Evolutionary conservation across 1,284 basidiomycete genomes (phyloP).

Genomic region (Moniliella sp.): DNA sequence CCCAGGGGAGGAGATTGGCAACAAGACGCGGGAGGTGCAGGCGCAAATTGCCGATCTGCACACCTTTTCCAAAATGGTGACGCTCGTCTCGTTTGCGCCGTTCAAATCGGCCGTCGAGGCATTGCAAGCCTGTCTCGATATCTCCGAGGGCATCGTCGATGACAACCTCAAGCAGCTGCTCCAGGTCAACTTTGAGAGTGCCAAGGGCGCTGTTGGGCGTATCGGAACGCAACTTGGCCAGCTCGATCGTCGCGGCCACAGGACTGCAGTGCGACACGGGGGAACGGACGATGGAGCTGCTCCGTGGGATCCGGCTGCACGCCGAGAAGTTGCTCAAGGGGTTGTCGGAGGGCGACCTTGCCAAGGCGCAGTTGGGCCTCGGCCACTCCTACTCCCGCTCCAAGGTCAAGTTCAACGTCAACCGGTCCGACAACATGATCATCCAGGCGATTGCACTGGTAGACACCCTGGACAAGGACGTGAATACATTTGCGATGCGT

Average conservation of each 20-base stretch:
- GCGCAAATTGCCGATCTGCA: conserved; percentile 48
- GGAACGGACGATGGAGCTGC: conserved; percentile 65
- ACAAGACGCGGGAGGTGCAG: conserved; percentile 60
- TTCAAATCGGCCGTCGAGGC: conserved; percentile 89
- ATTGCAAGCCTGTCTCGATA: conserved; percentile 82
- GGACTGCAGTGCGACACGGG: conserved; percentile 65
- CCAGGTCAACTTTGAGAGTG: conserved; percentile 65
- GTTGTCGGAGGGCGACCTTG: conserved; percentile 71
- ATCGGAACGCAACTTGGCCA: conserved; percentile 56
- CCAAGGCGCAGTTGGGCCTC: conserved; percentile 65
- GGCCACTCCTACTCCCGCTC: conserved; percentile 90
- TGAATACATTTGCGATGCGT: conserved; percentile 98
- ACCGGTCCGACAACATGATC: conserved; percentile 98
- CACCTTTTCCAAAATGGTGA: conserved; percentile 85
- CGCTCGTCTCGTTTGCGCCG: conserved; percentile 71
- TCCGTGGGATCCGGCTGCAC: conserved; percentile 79
- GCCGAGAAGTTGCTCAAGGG: conserved; percentile 64
- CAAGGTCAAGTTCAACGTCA: conserved; percentile 97
- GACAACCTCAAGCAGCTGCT: conserved; percentile 67
- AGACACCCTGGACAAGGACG: conserved; percentile 97
- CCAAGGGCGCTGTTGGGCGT: conserved; percentile 55
- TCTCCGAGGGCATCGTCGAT: conserved; percentile 80
- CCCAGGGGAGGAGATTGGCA: conserved; percentile 70
- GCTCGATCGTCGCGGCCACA: conserved; percentile 56
- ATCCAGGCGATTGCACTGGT: conserved; percentile 91